Base-by-base conservation (phyloP, 495 filamentous ascomycete genomes). In the Penicillium daleae region DNA sequence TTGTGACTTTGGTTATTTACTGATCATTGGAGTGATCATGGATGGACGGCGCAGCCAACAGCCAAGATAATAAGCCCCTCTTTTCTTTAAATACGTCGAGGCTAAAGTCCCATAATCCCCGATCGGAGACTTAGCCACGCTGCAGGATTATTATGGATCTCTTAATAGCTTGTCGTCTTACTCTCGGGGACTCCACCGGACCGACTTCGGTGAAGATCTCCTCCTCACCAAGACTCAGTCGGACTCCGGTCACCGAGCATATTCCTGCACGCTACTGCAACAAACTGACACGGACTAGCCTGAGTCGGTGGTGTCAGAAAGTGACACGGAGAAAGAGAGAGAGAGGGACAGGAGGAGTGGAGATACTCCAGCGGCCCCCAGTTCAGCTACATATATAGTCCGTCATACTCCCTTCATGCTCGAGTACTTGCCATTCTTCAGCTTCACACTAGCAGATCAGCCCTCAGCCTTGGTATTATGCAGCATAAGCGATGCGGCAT, bases 221-320 rank as follows among this genome's bases (percentile, higher is more conserved):
- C 12, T 54, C 49, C 27, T 55, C 33, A 19, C 33, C 27, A 5
- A 37, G 26, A 27, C 24, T 21, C 1, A 49, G 22, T 50, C 56
- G 49, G 61, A 54, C 37, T 51, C 56, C 50, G 62, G 40, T 42
- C 52, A 40, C 40, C 42, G 51, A 56, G 56, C 56, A 54, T 63
- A 58, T 46, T 56, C 51, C 62, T 64, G 56, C 62, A 60, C 39
- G 56, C 40, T 64, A 40, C 57, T 52, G 57, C 48, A 48, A 37
- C 1, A 35, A 9, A 29, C 46, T 4, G 22, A 24, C 4, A 26
- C 2, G 10, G 24, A 49, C 24, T 27, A 49, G 4, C 22, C 13
- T 17, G 10, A 26, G 19, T 27, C 46, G 19, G 19, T 21, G 40
- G 40, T 44, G 8, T 44, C 42, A 13, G 19, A 46, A 46, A 46